phyloP scores from a whole-genome alignment of 352 stramenopile genomes.

The Aphanomyces astaci region DNA sequence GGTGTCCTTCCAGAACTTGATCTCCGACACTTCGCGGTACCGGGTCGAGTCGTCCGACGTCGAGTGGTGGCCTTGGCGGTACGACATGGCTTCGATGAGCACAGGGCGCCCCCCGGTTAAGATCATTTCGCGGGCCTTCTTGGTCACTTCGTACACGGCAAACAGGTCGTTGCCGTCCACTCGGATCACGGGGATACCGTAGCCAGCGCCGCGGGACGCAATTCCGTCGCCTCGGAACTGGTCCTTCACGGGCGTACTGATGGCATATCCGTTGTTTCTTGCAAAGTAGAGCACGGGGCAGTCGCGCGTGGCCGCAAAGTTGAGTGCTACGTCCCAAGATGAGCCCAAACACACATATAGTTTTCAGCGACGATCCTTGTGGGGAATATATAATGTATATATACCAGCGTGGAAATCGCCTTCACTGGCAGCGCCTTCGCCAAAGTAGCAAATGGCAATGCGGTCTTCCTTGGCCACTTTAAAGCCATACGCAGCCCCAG shows the following conservation, averaged over 20 bases:
- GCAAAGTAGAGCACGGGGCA: constrained; percentile 96
- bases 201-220: constrained; percentile 87
- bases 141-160: constrained; percentile 91
- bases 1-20: constrained; percentile 87
- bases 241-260: constrained; percentile 92
- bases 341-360: no score
- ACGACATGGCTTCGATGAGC: constrained; percentile 98
- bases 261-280: constrained; percentile 98
- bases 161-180: constrained; percentile 98
- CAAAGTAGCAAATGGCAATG: constrained; percentile 94
- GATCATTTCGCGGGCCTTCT: constrained; percentile 85
- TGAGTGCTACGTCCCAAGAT: constrained; percentile 76
- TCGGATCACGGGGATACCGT: constrained; percentile 95
- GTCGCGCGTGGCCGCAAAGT: constrained; percentile 95
- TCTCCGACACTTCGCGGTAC: constrained; percentile 91
- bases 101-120: constrained; percentile 86
- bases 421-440: constrained; percentile 94
- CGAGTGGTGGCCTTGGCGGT: constrained; percentile 96
- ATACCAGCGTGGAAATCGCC: constrained; percentile 93
- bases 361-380: no score
- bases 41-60: constrained; percentile 97
- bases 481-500: constrained; percentile 93
- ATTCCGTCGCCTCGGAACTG: constrained; percentile 98
- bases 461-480: constrained; percentile 89
- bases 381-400: neutral